These are phyloP conservation scores for Bipolaris oryzae DNA, from an alignment of 2,329 filamentous ascomycete genomes.

Conservation along the genomic window DNA sequence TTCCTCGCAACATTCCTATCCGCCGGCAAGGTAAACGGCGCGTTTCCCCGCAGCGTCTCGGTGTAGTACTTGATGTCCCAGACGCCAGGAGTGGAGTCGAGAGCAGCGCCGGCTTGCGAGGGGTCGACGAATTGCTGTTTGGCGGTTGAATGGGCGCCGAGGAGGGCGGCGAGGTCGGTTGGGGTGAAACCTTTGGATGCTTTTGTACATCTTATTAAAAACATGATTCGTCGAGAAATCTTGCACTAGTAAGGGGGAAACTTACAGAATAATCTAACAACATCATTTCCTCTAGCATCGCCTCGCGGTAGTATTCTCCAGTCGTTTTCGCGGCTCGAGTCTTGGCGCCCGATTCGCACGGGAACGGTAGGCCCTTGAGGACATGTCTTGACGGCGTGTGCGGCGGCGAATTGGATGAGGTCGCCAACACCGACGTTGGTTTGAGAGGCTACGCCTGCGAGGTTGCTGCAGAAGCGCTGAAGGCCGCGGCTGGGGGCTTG, in stretches of 20 bases:
- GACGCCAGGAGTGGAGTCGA: slow-evolving; percentile 45
- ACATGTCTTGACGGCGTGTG: slow-evolving; percentile 47
- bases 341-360: slow-evolving; percentile 43
- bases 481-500: slow-evolving; percentile 54
- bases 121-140: slow-evolving; percentile 39
- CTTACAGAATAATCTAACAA: slow-evolving; percentile 42
- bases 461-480: slow-evolving; percentile 49
- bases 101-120: slow-evolving; percentile 28
- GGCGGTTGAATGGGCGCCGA: slow-evolving; percentile 47
- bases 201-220: slow-evolving; percentile 2
- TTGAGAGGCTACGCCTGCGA: slow-evolving; percentile 49
- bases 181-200: slow-evolving; percentile 46
- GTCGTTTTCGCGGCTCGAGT: slow-evolving; percentile 32
- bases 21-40: slow-evolving; percentile 37
- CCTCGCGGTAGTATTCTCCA: slow-evolving; percentile 32
- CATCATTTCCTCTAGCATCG: slow-evolving; percentile 17
- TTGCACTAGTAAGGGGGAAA: too few species aligned
- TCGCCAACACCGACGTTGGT: slow-evolving; percentile 47
- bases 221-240: too few species aligned
- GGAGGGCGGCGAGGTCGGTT: slow-evolving; percentile 47
- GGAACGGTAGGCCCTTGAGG: slow-evolving; percentile 43
- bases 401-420: slow-evolving; percentile 47
- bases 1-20: slow-evolving; percentile 40
- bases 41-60: slow-evolving; percentile 37
- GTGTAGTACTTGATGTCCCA: slow-evolving; percentile 48